Evolutionary conservation across 192 early-diverging fungal species (phyloP), one percentile per base, ranked within the genome.

Genomic region (Mortierella alpina): DNA sequence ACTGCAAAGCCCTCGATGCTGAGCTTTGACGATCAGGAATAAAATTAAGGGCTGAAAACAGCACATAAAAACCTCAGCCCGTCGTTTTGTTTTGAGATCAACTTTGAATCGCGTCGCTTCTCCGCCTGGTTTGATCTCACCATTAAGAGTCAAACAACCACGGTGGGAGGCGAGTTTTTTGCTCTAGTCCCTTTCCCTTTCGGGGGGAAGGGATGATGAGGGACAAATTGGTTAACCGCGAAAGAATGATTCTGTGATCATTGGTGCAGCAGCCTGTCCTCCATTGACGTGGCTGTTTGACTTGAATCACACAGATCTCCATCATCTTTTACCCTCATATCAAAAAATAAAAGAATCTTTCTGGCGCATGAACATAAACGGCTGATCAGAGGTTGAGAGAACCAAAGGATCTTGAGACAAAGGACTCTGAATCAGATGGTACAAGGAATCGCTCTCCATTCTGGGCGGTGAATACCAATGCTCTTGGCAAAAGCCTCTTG

Each of bases 21-120:
- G 11, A 80, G 77, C 46, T 80, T 80, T 59, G 61, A 66, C 40
- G 77, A 80, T 6, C 65, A 80, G 2, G 77, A 80, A 56, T 78
- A 50, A 70, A 23, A 45, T 40, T 9, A 51, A 57, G 22, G 55
- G n/a, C n/a, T n/a, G n/a, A n/a, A n/a, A n/a, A n/a, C n/a, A n/a
- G n/a, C n/a, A n/a, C n/a, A n/a, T n/a, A n/a, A n/a, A n/a, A n/a
- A n/a, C n/a, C n/a, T n/a, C n/a, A 31, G 31, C 31, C 31, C 31
- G 31, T 31, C 31, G 31, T 31, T 31, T 31, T 31, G 31, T 31
- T 31, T 31, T 31, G 31, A 31, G 31, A 31, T 66, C 55, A 59
- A 73, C 62, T 65, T 73, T 73, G 62, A 73, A 73, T 73, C 71
- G 71, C 61, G 71, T 73, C 57, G 71, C 47, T 65, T 53, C 48